Evolutionary conservation across 331 rosid species (phyloP), one percentile per base, ranked within the genome.

Genomic region (Saraca asoca): DNA sequence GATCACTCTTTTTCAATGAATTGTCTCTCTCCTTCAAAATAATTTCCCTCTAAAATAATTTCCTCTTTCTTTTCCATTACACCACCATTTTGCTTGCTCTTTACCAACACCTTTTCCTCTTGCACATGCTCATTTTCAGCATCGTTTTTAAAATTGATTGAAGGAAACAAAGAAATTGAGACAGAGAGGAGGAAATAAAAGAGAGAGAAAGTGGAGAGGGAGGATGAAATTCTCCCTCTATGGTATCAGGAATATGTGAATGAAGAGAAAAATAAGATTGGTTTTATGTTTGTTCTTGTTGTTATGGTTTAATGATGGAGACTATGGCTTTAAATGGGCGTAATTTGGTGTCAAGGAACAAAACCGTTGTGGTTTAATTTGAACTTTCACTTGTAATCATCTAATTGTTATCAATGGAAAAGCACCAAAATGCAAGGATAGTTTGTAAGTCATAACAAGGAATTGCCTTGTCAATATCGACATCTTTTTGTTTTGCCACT

Each of bases 281-380:
- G 48, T n/a, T 66, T 41, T 45, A 15, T 42, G n/a, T 69, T 39
- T 10, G 50, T 19, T 50, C 50, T 15, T 60, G 78, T 63, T 78
- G 68, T 63, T 78, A 67, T 61, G 74, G 33, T 52, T 76, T 77
- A 76, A 64, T 19, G 82, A 80, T 80, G 72, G 68, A 64, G 31
- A 54, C 13, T 43, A 14, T 34, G 75, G 75, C 66, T 71, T 77
- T 64, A 3, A 79, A 69, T 71, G 71, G 85, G 64, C 72, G 75
- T 65, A 53, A 55, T 81, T 76, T 69, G 80, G 45, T 71, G 75
- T 69, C 55, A 45, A 39, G 7, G 31, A 20, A 62, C 15, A 1
- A 17, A 56, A 24, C 3, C 70, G 70, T 10, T 61, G 51, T 29
- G 64, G 70, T 69, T 42, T 46, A 43, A 58, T 74, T 69, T 51